Evolutionary conservation across 1,139 yeast genomes (phyloP).

Genomic region (Tardiomyces depauwii): DNA sequence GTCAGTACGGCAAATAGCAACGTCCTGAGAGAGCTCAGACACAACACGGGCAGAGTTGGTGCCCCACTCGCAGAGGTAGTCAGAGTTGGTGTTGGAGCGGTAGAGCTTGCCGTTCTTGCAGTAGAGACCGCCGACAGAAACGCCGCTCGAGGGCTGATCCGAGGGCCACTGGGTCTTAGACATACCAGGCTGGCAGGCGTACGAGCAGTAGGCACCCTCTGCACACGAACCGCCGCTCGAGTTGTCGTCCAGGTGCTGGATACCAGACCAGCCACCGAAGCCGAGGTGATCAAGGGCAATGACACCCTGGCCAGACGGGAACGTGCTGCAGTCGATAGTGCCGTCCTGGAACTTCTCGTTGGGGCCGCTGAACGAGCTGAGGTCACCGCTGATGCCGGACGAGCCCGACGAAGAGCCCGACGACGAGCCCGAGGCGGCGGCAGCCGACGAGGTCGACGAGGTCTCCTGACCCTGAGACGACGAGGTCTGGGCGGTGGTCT

Average conservation of each 20-base stretch:
- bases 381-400: constrained; percentile 22
- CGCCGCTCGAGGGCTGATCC: constrained; percentile 74
- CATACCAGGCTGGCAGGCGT: constrained; percentile 94
- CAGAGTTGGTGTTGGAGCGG: constrained; percentile 54
- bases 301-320: constrained; percentile 93
- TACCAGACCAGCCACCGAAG: constrained; percentile 88
- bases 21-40: constrained; percentile 49
- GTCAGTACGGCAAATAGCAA: constrained; percentile 93
- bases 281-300: constrained; percentile 70
- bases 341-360: constrained; percentile 67
- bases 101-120: constrained; percentile 72
- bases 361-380: constrained; percentile 43
- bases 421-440: constrained; percentile 8
- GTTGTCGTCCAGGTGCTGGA: constrained; percentile 43
- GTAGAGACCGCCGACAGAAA: constrained; percentile 78
- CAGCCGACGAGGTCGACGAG: constrained; percentile 8
- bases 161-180: constrained; percentile 96
- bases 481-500: constrained; percentile 1
- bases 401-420: constrained; percentile 8
- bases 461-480: constrained; percentile 7
- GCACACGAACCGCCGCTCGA: constrained; percentile 56
- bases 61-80: constrained; percentile 82
- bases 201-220: constrained; percentile 91
- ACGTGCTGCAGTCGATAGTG: constrained; percentile 54
- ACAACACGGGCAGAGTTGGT: constrained; percentile 54